Evolutionary conservation across 2,329 filamentous ascomycete genomes (phyloP), one percentile per base, ranked within the genome.

Genomic region (Fusarium siculi): DNA sequence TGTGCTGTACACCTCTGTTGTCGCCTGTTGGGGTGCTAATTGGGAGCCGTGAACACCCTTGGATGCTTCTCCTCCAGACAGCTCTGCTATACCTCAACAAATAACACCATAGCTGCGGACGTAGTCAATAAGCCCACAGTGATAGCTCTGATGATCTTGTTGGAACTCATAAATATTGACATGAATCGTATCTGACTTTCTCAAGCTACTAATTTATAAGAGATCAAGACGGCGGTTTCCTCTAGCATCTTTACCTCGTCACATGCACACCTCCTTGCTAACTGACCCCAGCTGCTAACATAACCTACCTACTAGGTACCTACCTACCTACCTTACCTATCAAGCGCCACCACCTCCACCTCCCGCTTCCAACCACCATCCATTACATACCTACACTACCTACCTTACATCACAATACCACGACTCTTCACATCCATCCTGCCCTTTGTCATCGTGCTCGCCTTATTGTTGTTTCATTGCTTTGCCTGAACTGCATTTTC

Each of bases 311-410:
- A n/a, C n/a, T n/a, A n/a, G n/a, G n/a, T n/a, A n/a, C n/a, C n/a
- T 30, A 30, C 30, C 10, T 30, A 18, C 39, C 55, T 43, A 55
- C 56, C 49, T 55, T 40, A 34, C 34, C 58, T 62, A 46, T 62
- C 59, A 42, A 68, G 59, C 65, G 65, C 68, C 74, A 65, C 73
- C 63, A 61, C 66, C 73, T 75, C 66, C 70, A 75, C 68, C 74
- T 76, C 63, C 74, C 70, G 70, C 67, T 68, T 71, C 65, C 64
- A 60, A 44, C 57, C 57, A 53, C 39, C 62, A 63, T 54, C 46
- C 44, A 64, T 52, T 44, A 62, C 56, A 62, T 39, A 62, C 56
- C 52, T 39, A 62, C 56, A 46, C 39, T 34, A 28, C 43, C 19
- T 21, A 46, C 25, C 44, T 46, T 46, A n/a, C 60, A 57, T 62